Percentiles rank a stretch among this genome's conserved stretches.
Evolutionary conservation across 148 eudicot species (phyloP).

Genomic region (Silene latifolia): DNA sequence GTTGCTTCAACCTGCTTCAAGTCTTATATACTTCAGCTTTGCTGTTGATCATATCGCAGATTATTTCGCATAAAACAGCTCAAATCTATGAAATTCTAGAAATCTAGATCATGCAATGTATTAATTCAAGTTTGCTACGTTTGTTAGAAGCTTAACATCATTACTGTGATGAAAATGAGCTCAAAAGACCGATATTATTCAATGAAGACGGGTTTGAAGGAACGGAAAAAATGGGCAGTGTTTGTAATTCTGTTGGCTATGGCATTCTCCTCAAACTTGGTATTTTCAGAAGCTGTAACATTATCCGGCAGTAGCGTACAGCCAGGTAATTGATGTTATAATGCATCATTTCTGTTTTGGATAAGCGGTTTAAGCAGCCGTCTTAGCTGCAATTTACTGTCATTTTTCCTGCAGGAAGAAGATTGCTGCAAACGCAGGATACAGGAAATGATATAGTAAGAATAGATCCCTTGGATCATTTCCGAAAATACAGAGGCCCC

Average conservation of each 20-base stretch:
- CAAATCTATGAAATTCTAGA: neutral
- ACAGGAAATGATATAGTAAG: constrained; percentile 41
- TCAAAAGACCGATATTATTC: neutral
- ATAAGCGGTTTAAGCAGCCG: neutral
- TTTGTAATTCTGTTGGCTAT: constrained; percentile 2
- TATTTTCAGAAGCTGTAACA: constrained; percentile 19
- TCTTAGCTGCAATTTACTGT: neutral
- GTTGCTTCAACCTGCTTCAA: neutral
- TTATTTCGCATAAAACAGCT: neutral
- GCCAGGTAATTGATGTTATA: constrained; percentile 18
- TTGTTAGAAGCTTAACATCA: neutral
- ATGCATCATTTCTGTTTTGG: neutral
- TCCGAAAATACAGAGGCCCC: constrained; percentile 65
- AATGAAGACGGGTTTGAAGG: constrained; percentile 12
- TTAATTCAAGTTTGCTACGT: neutral
- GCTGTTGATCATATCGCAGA: neutral
- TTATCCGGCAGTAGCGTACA: neutral
- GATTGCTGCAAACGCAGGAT: constrained; percentile 29
- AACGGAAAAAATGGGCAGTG: constrained; percentile 2
- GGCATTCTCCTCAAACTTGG: constrained; percentile 21
- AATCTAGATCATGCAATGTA: neutral
- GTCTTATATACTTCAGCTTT: neutral
- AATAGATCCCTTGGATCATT: constrained; percentile 54
- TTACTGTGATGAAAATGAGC: neutral
- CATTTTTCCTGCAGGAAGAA: constrained; percentile 25